phyloP scores from a whole-genome alignment of 257 asterid genomes.

The Solanum phureja region DNA sequence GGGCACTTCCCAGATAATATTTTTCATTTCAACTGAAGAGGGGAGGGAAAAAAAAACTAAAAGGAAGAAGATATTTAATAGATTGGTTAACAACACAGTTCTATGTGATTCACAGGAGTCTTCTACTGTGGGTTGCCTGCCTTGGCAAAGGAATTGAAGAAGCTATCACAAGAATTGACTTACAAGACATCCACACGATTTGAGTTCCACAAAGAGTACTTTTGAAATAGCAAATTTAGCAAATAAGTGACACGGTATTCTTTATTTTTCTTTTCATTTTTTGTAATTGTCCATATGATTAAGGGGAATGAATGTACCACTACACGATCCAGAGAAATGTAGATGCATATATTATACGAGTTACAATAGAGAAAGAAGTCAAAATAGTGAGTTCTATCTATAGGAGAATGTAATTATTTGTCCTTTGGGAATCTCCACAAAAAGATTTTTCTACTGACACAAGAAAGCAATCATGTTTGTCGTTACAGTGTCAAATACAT shows the following conservation, averaged over 20 bases:
- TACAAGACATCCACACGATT: slow-evolving; percentile 70
- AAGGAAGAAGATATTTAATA: background rate
- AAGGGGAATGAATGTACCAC: background rate
- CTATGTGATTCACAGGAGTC: slow-evolving; percentile 38
- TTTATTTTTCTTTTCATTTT: slow-evolving; percentile 9
- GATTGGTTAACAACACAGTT: background rate
- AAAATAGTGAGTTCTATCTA: background rate
- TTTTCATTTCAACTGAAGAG: background rate
- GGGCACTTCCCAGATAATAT: background rate
- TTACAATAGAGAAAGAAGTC: slow-evolving; percentile 12
- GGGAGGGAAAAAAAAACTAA: background rate
- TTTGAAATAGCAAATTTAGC: slow-evolving; percentile 21
- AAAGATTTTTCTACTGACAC: background rate
- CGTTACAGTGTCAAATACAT: background rate
- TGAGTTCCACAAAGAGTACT: slow-evolving; percentile 75
- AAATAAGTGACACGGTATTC: background rate
- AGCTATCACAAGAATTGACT: slow-evolving; percentile 56
- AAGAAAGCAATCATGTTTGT: background rate
- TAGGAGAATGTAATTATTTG: background rate
- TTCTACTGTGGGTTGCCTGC: slow-evolving; percentile 76
- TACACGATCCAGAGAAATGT: slow-evolving; percentile 15
- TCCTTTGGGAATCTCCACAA: background rate
- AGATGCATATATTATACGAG: slow-evolving; percentile 18
- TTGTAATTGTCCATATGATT: slow-evolving; percentile 15
- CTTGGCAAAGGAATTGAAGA: slow-evolving; percentile 70